These are phyloP conservation scores for Meira miltonrushii DNA, from an alignment of 1,284 basidiomycete genomes.

Conservation along the genomic window DNA sequence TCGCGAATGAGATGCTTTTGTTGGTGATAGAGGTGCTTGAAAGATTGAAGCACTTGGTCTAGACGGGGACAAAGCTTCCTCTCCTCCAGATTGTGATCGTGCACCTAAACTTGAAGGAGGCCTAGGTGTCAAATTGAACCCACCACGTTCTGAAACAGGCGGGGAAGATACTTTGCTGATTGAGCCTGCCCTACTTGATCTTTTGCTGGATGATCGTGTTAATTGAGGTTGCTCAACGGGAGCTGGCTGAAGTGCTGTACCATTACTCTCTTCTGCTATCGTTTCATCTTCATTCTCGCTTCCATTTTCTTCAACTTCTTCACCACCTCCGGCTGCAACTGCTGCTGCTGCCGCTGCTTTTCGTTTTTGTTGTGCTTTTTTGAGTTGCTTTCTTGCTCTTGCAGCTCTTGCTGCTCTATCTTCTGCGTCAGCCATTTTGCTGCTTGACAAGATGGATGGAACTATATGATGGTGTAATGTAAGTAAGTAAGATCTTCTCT, in stretches of 20 bases:
- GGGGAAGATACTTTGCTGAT: too few relatives aligned
- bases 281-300: not conserved
- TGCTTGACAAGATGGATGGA: too few relatives aligned
- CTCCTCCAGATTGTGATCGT: not conserved
- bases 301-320: not conserved
- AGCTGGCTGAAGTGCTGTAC: not conserved
- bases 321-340: not conserved
- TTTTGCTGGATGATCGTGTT: not conserved
- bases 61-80: not conserved
- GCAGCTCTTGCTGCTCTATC: conserved; percentile 10
- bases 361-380: conserved; percentile 8
- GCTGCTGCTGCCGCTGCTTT: conserved; percentile 10
- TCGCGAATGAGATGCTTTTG: not conserved
- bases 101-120: not conserved
- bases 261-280: not conserved
- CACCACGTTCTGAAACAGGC: not conserved
- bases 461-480: too few relatives aligned
- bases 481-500: too few relatives aligned
- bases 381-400: conserved; percentile 5
- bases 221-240: too few relatives aligned
- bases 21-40: not conserved
- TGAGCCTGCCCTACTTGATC: not conserved
- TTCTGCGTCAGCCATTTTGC: not conserved
- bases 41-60: not conserved
- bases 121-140: not conserved